Conservation (phyloP, 208 protist species). For the Trypanosoma caninum region DNA sequence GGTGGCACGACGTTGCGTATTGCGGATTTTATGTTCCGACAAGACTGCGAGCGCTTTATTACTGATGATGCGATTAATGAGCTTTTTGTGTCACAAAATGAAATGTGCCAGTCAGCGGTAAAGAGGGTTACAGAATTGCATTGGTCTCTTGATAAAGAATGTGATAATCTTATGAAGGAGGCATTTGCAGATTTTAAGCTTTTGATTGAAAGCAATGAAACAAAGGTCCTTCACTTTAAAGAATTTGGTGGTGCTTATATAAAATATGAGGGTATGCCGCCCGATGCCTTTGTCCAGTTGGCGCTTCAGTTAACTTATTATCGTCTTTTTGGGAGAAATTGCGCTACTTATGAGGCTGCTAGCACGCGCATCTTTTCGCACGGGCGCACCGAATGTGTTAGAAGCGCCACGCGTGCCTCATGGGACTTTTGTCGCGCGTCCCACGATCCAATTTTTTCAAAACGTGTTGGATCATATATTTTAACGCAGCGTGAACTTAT, state of each 20-base stretch:
- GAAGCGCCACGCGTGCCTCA: conserved; percentile 16
- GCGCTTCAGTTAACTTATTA: conserved; percentile 42
- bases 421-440: conserved; percentile 29
- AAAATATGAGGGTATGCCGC: conserved; percentile 26
- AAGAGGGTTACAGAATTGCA: conserved; percentile 18
- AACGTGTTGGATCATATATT: conserved; percentile 20
- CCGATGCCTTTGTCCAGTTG: conserved; percentile 45
- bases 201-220: conserved; percentile 35
- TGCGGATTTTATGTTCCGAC: conserved; percentile 39
- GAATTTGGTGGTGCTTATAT: conserved; percentile 30
- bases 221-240: conserved; percentile 31
- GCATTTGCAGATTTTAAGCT: conserved; percentile 31
- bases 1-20: conserved; percentile 35
- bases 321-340: conserved; percentile 31
- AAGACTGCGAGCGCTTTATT: conserved; percentile 20
- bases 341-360: conserved; percentile 48
- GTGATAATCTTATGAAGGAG: conserved; percentile 23
- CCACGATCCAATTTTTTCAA: conserved; percentile 18
- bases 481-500: conserved; percentile 27
- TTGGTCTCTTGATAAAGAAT: conserved; percentile 23
- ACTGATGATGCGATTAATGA: conserved; percentile 11
- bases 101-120: background rate
- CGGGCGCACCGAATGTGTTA: conserved; percentile 39
- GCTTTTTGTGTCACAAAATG: background rate
- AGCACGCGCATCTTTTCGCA: conserved; percentile 41